Percentiles rank a stretch among this genome's conserved stretches.
Conservation (phyloP, 225 moss, liverwort and hornwort genomes). For the Physcomitrium patens region DNA sequence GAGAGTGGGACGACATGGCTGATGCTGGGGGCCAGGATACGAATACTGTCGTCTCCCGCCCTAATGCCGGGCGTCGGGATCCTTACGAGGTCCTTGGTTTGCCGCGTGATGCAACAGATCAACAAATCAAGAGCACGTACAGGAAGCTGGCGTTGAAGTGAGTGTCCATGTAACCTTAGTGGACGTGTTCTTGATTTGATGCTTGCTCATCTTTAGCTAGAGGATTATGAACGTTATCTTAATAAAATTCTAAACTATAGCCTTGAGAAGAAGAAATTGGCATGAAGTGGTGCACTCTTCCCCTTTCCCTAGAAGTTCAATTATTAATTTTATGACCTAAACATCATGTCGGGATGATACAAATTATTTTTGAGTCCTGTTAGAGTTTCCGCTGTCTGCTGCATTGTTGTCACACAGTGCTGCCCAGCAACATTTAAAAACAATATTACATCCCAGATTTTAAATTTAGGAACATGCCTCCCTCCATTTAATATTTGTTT, state of each 20-base stretch:
- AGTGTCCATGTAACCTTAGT: slow-evolving; percentile 24
- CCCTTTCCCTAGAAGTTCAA: no score
- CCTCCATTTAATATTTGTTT: no score
- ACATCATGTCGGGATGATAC: neutral
- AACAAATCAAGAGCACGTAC: slow-evolving; percentile 95
- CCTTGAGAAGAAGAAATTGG: no score
- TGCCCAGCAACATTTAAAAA: neutral
- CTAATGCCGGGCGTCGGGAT: slow-evolving; percentile 75
- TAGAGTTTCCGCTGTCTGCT: neutral
- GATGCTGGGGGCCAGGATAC: slow-evolving; percentile 62
- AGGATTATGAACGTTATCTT: no score
- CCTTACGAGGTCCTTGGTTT: slow-evolving; percentile 95
- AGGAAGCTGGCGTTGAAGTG: slow-evolving; percentile 97
- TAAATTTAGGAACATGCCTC: neutral
- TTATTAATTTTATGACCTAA: neutral
- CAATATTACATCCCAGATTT: neutral
- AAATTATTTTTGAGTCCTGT: neutral
- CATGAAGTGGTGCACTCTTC: no score
- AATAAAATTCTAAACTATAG: no score
- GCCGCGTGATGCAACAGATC: slow-evolving; percentile 79
- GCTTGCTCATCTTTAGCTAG: neutral
- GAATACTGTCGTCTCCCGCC: slow-evolving; percentile 58
- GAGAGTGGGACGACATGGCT: slow-evolving; percentile 57
- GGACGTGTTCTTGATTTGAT: neutral
- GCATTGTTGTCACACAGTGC: neutral